Conservation (phyloP, 176 grass and related monocot genomes). For the Bonia amplexicaulis region DNA sequence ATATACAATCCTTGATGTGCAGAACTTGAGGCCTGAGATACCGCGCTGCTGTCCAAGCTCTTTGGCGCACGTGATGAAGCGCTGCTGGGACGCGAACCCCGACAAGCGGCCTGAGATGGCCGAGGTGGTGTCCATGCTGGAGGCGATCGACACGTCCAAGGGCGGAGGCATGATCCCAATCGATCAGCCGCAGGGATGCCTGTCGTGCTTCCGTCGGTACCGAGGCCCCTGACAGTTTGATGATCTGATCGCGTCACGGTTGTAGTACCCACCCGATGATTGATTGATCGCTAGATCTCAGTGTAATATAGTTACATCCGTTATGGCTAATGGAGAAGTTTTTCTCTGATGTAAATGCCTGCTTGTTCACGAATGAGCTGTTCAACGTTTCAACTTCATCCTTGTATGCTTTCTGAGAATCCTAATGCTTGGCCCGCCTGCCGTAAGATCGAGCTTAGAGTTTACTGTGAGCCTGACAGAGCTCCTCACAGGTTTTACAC, state of each 20-base stretch:
- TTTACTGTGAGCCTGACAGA: not conserved
- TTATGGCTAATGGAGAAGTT: conserved; percentile 20
- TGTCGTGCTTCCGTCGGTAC: conserved; percentile 58
- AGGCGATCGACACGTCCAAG: conserved; percentile 93
- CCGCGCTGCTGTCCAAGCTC: conserved; percentile 91
- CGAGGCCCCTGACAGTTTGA: conserved; percentile 58
- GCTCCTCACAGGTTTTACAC: not conserved
- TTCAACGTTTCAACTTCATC: not conserved
- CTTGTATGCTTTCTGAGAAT: not conserved
- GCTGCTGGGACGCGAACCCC: conserved; percentile 92
- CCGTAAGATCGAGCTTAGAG: not conserved
- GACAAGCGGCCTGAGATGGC: conserved; percentile 92
- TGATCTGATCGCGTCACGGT: not conserved
- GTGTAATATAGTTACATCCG: conserved; percentile 43
- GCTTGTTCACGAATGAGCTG: not conserved
- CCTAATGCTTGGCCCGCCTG: conserved; percentile 1
- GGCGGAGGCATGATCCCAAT: conserved; percentile 89
- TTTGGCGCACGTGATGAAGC: conserved; percentile 85
- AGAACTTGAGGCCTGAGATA: conserved; percentile 99
- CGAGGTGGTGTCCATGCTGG: conserved; percentile 86
- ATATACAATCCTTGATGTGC: conserved; percentile 4
- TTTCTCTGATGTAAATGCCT: conserved; percentile 23
- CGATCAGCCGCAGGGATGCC: conserved; percentile 75
- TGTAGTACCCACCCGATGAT: not conserved
- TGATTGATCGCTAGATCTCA: conserved; percentile 21